These are phyloP conservation scores for Telfairia occidentalis DNA, from an alignment of 331 rosid species.

Conservation along the genomic window DNA sequence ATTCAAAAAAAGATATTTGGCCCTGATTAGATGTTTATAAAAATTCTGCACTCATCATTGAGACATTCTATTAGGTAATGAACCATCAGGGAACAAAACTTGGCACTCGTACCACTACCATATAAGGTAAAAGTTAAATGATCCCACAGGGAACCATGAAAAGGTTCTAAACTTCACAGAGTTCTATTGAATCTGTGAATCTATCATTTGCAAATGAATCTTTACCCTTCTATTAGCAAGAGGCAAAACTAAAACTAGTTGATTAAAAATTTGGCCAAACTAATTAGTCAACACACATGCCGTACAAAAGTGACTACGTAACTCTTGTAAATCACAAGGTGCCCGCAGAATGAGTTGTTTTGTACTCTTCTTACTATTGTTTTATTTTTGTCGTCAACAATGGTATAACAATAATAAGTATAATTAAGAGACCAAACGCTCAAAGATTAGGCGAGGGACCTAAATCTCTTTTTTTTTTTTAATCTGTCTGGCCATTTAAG, in stretches of 20 bases:
- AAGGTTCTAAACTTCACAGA: background rate
- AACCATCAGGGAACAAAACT: background rate
- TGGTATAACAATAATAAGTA: background rate
- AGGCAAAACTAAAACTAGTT: background rate
- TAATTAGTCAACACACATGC: background rate
- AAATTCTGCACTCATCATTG: background rate
- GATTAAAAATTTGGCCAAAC: background rate
- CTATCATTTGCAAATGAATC: background rate
- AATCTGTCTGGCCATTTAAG: background rate
- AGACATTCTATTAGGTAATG: background rate
- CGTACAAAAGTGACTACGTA: background rate
- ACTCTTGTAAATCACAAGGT: background rate
- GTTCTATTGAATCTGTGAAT: background rate
- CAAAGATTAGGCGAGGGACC: background rate
- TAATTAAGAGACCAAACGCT: background rate
- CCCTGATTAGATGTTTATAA: background rate
- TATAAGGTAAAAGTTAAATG: background rate
- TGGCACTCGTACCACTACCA: background rate
- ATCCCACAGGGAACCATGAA: background rate
- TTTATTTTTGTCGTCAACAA: background rate
- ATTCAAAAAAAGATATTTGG: background rate
- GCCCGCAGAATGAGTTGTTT: background rate
- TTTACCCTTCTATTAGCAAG: background rate
- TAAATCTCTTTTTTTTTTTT: too few relatives aligned
- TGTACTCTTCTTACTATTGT: background rate